Conservation (phyloP, 805 yeast species). For the Metschnikowia chrysomelidarum region DNA sequence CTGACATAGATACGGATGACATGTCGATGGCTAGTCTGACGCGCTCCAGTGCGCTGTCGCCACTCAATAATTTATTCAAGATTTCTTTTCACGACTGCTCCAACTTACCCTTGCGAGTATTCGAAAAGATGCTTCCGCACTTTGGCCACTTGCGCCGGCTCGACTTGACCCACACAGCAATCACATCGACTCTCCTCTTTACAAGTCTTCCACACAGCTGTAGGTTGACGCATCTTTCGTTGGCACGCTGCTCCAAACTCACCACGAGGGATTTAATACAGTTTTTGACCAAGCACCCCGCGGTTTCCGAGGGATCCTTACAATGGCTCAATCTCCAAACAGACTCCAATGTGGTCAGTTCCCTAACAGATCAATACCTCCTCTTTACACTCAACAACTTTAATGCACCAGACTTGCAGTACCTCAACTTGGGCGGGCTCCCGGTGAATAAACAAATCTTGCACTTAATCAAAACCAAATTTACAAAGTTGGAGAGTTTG, state of each 20-base stretch:
- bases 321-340: slow-evolving; percentile 68
- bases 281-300: slow-evolving; percentile 70
- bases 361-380: slow-evolving; percentile 51
- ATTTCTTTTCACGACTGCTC: slow-evolving; percentile 88
- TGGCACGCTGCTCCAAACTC: slow-evolving; percentile 52
- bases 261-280: slow-evolving; percentile 70
- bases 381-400: slow-evolving; percentile 43
- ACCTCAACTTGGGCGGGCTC: slow-evolving; percentile 63
- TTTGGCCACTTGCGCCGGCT: slow-evolving; percentile 58
- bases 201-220: slow-evolving; percentile 53
- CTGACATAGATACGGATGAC: slow-evolving; percentile 3
- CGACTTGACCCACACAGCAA: slow-evolving; percentile 79
- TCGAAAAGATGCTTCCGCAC: slow-evolving; percentile 56
- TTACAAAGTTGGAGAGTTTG: slow-evolving; percentile 42
- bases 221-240: slow-evolving; percentile 70
- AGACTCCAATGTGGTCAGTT: slow-evolving; percentile 60
- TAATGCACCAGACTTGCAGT: slow-evolving; percentile 45
- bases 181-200: slow-evolving; percentile 59
- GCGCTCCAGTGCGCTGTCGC: slow-evolving; percentile 1
- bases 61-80: slow-evolving; percentile 30
- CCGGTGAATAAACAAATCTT: slow-evolving; percentile 48
- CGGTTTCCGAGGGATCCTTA: slow-evolving; percentile 47
- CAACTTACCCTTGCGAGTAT: slow-evolving; percentile 58
- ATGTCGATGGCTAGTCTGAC: slow-evolving; percentile 7
- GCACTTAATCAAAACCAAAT: slow-evolving; percentile 36